Evolutionary conservation across 495 filamentous ascomycete species (phyloP).

Genomic region (Penicillium mononematosum): DNA sequence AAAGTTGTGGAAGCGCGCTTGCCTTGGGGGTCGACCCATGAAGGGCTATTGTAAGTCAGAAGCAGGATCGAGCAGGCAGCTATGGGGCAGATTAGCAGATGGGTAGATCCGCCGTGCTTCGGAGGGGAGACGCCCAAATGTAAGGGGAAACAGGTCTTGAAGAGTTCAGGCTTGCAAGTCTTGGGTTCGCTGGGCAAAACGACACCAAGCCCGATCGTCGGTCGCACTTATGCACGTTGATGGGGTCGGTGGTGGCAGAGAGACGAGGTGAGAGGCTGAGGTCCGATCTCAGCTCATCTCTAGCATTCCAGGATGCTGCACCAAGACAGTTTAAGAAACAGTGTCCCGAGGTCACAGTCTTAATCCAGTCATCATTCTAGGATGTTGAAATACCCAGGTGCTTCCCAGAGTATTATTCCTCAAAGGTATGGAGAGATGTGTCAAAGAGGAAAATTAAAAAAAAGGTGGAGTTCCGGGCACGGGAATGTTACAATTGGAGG

Average conservation of each 20-base stretch:
- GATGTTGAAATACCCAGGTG: background rate
- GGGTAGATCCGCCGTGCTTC: slow-evolving; percentile 25
- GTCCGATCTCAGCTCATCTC: slow-evolving; percentile 17
- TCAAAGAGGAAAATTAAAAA: background rate
- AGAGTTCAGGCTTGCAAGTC: slow-evolving; percentile 8
- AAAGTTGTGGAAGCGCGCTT: slow-evolving; percentile 24
- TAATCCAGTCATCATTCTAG: background rate
- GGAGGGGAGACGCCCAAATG: slow-evolving; percentile 15
- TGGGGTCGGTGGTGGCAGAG: slow-evolving; percentile 25
- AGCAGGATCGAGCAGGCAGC: slow-evolving; percentile 13
- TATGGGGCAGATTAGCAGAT: slow-evolving; percentile 16
- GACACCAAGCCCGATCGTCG: slow-evolving; percentile 35
- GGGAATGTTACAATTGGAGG: slow-evolving; percentile 1
- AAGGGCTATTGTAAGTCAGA: slow-evolving; percentile 20
- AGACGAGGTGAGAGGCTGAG: slow-evolving; percentile 18
- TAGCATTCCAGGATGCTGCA: slow-evolving; percentile 19
- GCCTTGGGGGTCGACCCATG: slow-evolving; percentile 16
- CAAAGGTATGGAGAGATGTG: background rate
- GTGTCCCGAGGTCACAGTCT: background rate
- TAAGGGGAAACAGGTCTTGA: slow-evolving; percentile 18
- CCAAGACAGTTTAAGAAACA: slow-evolving; percentile 1
- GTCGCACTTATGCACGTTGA: slow-evolving; percentile 43
- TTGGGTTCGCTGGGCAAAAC: slow-evolving; percentile 10
- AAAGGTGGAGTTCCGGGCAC: slow-evolving; percentile 15
- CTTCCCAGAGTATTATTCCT: background rate